These are phyloP conservation scores for Lipomyces yamadae DNA, from an alignment of 805 yeast species.

Conservation along the genomic window DNA sequence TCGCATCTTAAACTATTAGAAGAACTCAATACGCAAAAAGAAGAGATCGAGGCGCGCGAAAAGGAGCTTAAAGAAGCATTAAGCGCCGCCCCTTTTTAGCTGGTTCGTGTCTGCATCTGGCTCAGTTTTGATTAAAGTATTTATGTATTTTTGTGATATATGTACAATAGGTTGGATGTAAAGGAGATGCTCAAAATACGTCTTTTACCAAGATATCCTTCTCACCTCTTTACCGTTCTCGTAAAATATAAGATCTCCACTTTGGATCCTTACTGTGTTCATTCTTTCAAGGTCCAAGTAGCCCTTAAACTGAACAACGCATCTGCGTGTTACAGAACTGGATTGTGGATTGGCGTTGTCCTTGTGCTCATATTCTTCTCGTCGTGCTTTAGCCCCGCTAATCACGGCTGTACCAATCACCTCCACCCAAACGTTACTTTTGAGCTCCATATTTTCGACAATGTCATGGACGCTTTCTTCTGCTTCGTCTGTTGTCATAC, in stretches of 20 bases:
- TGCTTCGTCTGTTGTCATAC: constrained; percentile 9
- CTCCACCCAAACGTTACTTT: constrained; percentile 21
- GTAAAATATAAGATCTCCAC: constrained; percentile 24
- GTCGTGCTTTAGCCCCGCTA: constrained; percentile 18
- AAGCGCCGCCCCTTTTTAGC: constrained; percentile 4
- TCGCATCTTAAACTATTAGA: constrained; percentile 19
- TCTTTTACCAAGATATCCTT: constrained; percentile 26
- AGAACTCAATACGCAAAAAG: constrained; percentile 16
- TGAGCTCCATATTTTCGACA: constrained; percentile 15
- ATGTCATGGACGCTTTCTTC: constrained; percentile 23
- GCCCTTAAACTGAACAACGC: constrained; percentile 29
- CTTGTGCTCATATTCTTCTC: not conserved
- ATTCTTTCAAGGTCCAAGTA: constrained; percentile 32
- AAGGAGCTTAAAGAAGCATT: constrained; percentile 25
- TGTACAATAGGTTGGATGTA: not conserved
- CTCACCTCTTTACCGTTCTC: constrained; percentile 20
- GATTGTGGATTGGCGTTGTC: not conserved
- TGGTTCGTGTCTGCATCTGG: not conserved
- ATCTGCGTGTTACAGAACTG: not conserved
- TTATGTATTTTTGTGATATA: not conserved
- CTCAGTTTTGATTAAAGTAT: not conserved
- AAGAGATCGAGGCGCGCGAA: constrained; percentile 24
- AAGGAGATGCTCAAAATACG: constrained; percentile 8
- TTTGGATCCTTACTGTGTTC: constrained; percentile 30
- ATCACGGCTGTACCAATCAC: constrained; percentile 28